Percentiles rank a stretch among this genome's conserved stretches.
phyloP scores from a whole-genome alignment of 345 rosid species.

The Cardamine chenopodiifolia region DNA sequence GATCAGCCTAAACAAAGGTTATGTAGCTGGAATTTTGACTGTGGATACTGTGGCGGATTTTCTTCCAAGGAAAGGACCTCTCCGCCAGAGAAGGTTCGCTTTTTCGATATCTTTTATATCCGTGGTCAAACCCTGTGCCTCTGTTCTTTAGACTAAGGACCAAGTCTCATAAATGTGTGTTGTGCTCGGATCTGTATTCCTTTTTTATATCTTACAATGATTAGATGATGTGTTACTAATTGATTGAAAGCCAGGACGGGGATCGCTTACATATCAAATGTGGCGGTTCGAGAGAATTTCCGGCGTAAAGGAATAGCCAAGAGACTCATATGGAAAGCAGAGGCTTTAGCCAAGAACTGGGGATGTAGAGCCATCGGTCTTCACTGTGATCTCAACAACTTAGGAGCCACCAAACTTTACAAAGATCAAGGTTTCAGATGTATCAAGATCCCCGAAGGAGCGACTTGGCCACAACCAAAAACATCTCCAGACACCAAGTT shows the following conservation, averaged over 20 bases:
- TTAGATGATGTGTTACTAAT: constrained; percentile 12
- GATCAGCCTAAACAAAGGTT: constrained; percentile 64
- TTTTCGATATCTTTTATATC: background rate
- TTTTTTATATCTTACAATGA: background rate
- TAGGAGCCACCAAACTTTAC: constrained; percentile 73
- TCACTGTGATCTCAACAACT: constrained; percentile 81
- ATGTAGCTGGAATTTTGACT: constrained; percentile 88
- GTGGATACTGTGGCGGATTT: constrained; percentile 86
- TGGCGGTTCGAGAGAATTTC: constrained; percentile 78
- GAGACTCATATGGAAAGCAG: constrained; percentile 75
- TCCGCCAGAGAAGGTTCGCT: constrained; percentile 69
- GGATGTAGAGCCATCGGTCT: constrained; percentile 81
- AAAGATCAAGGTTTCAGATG: constrained; percentile 71
- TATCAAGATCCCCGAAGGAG: constrained; percentile 77
- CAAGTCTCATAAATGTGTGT: constrained; percentile 1
- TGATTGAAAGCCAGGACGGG: constrained; percentile 62
- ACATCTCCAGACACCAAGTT: constrained; percentile 66
- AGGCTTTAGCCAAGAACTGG: constrained; percentile 83
- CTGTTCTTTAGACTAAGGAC: background rate
- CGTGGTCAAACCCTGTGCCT: background rate
- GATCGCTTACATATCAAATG: constrained; percentile 89
- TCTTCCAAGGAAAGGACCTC: constrained; percentile 87
- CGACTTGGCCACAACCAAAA: constrained; percentile 81
- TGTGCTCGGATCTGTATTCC: background rate
- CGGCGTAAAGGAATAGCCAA: constrained; percentile 86